These are phyloP conservation scores for Cornus controversa DNA, from an alignment of 148 eudicot genomes.

Conservation along the genomic window DNA sequence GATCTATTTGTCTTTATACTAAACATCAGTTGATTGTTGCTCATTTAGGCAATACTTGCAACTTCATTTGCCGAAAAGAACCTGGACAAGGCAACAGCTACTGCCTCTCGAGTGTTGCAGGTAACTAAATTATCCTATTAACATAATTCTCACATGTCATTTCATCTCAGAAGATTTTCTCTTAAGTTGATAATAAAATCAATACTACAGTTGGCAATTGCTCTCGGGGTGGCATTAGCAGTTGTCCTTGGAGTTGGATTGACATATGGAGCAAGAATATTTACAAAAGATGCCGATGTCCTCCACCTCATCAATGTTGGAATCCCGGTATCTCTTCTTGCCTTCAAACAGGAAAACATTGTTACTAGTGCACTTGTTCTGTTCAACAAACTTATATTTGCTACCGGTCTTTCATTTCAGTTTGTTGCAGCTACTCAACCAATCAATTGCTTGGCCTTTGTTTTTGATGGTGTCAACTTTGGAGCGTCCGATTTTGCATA, in stretches of 20 bases:
- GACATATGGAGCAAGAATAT: slow-evolving; percentile 55
- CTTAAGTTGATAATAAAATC: background rate
- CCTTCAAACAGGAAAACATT: background rate
- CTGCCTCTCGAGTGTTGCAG: slow-evolving; percentile 62
- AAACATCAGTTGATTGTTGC: background rate
- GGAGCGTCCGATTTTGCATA: slow-evolving; percentile 90
- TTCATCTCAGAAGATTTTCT: background rate
- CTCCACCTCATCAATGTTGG: slow-evolving; percentile 58
- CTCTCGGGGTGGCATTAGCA: slow-evolving; percentile 53
- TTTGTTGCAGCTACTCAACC: slow-evolving; percentile 86
- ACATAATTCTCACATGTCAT: background rate
- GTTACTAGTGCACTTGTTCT: background rate
- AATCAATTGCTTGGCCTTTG: slow-evolving; percentile 75
- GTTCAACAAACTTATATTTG: background rate
- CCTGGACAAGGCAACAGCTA: slow-evolving; percentile 40
- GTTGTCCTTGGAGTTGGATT: slow-evolving; percentile 57
- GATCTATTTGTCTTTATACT: background rate
- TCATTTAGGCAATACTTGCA: slow-evolving; percentile 58
- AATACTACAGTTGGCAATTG: slow-evolving; percentile 57
- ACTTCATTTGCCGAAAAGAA: slow-evolving; percentile 65
- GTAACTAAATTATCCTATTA: slow-evolving; percentile 15
- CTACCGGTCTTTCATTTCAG: slow-evolving; percentile 23
- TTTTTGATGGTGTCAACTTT: slow-evolving; percentile 85
- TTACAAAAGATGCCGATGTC: slow-evolving; percentile 55
- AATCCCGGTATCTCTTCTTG: slow-evolving; percentile 55